Percentiles rank a stretch among this genome's conserved stretches.
phyloP scores from a whole-genome alignment of 1,139 yeast species.

The Saccharomyces hybrid region DNA sequence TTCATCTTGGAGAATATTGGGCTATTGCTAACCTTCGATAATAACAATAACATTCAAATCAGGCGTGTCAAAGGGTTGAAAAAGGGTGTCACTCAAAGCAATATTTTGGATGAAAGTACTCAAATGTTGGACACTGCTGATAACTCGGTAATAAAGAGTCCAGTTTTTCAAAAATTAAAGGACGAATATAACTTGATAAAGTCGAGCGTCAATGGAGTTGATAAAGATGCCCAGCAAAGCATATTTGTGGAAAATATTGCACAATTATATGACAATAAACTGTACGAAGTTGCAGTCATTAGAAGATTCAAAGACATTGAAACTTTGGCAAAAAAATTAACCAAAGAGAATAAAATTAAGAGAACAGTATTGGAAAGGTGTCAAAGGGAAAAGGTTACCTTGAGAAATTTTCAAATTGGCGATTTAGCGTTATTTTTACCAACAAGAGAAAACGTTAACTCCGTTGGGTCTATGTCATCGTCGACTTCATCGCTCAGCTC shows the following conservation, averaged over 20 bases:
- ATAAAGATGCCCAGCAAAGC: conserved; percentile 24
- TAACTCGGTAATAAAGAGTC: conserved; percentile 18
- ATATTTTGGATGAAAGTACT: conserved; percentile 30
- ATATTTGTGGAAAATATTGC: conserved; percentile 23
- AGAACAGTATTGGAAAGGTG: conserved; percentile 36
- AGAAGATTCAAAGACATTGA: conserved; percentile 86
- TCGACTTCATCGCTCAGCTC: conserved; percentile 25
- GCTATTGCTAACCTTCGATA: conserved; percentile 39
- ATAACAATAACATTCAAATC: conserved; percentile 34
- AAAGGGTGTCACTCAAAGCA: conserved; percentile 26
- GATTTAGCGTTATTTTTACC: conserved; percentile 81
- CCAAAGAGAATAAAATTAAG: conserved; percentile 61
- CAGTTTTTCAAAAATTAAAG: conserved; percentile 20
- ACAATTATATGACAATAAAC: conserved; percentile 30
- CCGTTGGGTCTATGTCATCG: conserved; percentile 34
- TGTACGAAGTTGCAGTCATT: conserved; percentile 58
- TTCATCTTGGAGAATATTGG: conserved; percentile 71
- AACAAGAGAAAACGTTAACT: conserved; percentile 38
- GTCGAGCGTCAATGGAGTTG: conserved; percentile 3
- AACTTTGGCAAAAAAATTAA: conserved; percentile 77
- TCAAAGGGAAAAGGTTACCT: conserved; percentile 50
- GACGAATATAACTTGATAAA: conserved; percentile 16
- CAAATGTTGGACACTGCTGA: conserved; percentile 10
- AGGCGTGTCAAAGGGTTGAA: conserved; percentile 66
- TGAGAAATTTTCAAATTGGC: conserved; percentile 56